Base-by-base conservation (phyloP, 2,329 filamentous ascomycete species). In the Thermothelomyces thermophilus region DNA sequence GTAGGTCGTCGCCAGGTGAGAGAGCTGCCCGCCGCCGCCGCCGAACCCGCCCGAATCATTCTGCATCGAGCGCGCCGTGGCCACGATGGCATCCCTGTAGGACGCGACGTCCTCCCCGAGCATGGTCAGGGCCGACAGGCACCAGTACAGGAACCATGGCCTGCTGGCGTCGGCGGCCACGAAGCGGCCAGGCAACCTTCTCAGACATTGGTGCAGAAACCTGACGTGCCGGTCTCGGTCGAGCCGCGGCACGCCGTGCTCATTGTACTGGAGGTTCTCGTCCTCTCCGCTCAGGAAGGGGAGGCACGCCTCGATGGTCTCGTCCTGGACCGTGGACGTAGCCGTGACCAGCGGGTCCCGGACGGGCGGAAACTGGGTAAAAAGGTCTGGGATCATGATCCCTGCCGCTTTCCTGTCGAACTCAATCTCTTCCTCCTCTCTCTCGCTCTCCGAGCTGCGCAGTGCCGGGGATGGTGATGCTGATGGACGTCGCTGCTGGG, bases 71-170 rank as follows among this genome's bases (percentile, higher is more conserved):
- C 75, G 76, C 44, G 93, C 83, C 6, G 90, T 96, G 53, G 82
- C 78, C 44, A 87, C 71, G 51, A 91, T 80, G 69, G 78, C 75
- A 56, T 85, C 72, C 49, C 84, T 79, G 66, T 88, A 91, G 34
- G 80, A 68, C 28, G 68, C 68, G 41, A 79, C 73, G 64, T 95
- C 87, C 63, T 90, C 81, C 41, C 88, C 90, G 43, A 98, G 71
- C 30, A 90, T 73, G 22, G 77, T 73, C 56, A 98, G 73, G 2
- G 80, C 89, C 30, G 84, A 80, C 47, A 97, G 73, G 46, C 80
- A 86, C 93, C 93, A 98, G 71, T 96, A 97, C 56, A 95, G 76
- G 62, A 95, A 79, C 93, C 93, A 98, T 9, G 93, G 90, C 48
- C 91, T 76, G 64, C 87, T 90, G 28, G 93, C 85, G 72, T 98